These are phyloP conservation scores for Corynespora cassiicola DNA, from an alignment of 2,329 filamentous ascomycete genomes.

Conservation along the genomic window DNA sequence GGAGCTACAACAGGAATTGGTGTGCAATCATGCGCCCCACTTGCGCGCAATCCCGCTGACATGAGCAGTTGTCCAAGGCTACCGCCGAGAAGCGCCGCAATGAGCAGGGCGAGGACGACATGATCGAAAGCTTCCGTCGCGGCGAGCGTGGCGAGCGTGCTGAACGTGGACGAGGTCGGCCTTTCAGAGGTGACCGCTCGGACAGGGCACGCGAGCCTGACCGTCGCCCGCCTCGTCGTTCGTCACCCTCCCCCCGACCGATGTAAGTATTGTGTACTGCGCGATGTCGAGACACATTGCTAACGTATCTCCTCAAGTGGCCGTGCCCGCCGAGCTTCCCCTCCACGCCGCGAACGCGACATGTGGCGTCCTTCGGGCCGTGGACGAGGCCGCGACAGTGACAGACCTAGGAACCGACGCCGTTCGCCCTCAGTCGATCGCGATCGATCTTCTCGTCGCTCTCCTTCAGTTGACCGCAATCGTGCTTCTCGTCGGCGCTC, in stretches of 20 bases:
- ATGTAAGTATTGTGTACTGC: no score
- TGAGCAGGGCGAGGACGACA: slow-evolving; percentile 68
- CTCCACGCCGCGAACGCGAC: slow-evolving; percentile 60
- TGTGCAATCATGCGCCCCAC: slow-evolving; percentile 42
- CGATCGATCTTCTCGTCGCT: slow-evolving; percentile 33
- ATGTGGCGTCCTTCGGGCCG: slow-evolving; percentile 64
- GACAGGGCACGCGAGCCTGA: slow-evolving; percentile 59
- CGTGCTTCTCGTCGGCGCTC: background rate
- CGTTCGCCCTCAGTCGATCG: slow-evolving; percentile 41
- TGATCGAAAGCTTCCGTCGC: slow-evolving; percentile 70
- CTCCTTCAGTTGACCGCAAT: slow-evolving; percentile 31
- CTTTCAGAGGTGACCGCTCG: slow-evolving; percentile 55
- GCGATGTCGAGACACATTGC: no score
- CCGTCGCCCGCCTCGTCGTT: slow-evolving; percentile 53
- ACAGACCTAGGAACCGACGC: slow-evolving; percentile 38
- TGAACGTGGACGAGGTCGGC: slow-evolving; percentile 54
- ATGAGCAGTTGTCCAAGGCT: slow-evolving; percentile 77
- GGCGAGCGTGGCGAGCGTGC: slow-evolving; percentile 61
- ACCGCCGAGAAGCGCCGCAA: slow-evolving; percentile 78
- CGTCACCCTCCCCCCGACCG: slow-evolving; percentile 58
- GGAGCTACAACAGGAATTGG: slow-evolving; percentile 94
- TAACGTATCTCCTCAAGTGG: slow-evolving; percentile 16
- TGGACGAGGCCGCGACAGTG: slow-evolving; percentile 46
- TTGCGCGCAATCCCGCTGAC: slow-evolving; percentile 22
- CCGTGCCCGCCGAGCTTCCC: slow-evolving; percentile 56